Evolutionary conservation across 768 basidiomycete genomes (phyloP), one percentile per base, ranked within the genome.

Genomic region (Boletellus sp.): DNA sequence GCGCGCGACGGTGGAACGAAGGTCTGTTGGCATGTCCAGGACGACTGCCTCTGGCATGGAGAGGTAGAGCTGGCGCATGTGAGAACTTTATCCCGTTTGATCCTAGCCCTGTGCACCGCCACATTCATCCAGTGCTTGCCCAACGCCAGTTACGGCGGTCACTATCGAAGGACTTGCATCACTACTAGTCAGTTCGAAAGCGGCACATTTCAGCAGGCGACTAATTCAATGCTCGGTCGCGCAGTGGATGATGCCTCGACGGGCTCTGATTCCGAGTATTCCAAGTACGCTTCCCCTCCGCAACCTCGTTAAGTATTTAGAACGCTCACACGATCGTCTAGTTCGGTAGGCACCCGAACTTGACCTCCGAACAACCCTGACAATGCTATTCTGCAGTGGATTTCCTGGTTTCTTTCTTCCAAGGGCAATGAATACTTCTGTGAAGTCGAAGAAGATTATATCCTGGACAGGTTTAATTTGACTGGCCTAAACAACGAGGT

Each of bases 351-450:
- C 59, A 57, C 39, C 59, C 55, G 53, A 32, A 33, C 20, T 37
- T 34, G 15, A 38, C 41, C 55, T 48, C 54, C 42, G n/a, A 37
- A 45, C 47, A 11, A 33, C 52, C 59, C 54, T 69, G 31, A 60
- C 46, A 23, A 44, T 3, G 6, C 16, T 45, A 26, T 22, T 38
- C 20, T 56, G 13, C 58, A 94, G 91, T 97, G 94, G 94, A 94
- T 95, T 59, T 92, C 93, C 4, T 97, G 94, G 94, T 96, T 97
- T 63, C 75, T 97, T 6, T 90, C 91, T 19, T 94, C 92, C 17
- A 96, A 96, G 67, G 94, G 96, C 50, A 98, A 99, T 67, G 96
- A 99, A 74, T 99, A 99, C 74, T 98, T 97, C 63, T 96, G 95
- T 69, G 94, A 98, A 75, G 93, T 98, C 54, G 96, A 97, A 66